Base-by-base conservation (phyloP, 768 basidiomycete genomes). In the Panus rudis region DNA sequence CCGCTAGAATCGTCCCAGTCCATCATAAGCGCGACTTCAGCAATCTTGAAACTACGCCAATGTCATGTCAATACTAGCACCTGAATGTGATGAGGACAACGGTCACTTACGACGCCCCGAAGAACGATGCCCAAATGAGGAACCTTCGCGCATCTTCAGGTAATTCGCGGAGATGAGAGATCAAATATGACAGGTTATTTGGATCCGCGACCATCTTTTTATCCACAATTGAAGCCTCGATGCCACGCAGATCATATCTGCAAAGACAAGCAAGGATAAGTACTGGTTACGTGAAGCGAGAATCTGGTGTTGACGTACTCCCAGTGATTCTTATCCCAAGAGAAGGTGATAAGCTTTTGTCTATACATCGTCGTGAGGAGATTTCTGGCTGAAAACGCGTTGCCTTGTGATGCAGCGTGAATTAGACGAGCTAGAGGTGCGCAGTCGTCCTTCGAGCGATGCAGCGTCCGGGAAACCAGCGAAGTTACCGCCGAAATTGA, bases 1-100 rank as follows among this genome's bases (percentile, higher is more conserved):
- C 66, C 69, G 45, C 65, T 75, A 6, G 74, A 72, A 47, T 79
- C 76, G 58, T 84, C 81, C 70, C 78, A 79, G 52, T 87, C 82
- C 70, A 85, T 78, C 68, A 85, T 78, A 30, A 78, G 62, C 4
- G 79, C 76, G 24, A 85, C 77, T 55, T 87, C 84, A 0, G 79
- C 80, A 3, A 82, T 75, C 61, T 81, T 84, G 63, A 84, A 85
- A 1, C 81, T 84, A 39, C 3, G 27, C n/a, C 12, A 19, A 41
- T 13, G 41, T 30, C 23, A 37, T 20, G 17, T 13, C 27, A 21
- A 25, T 37, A 51, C 19, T 32, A 37, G 16, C 35, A 24, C 30
- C 2, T n/a, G 22, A 19, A 27, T 14, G 8, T 13, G 13, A 16
- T 8, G 25, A 27, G 2, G 28, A 4, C 20, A 30, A 27, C 27